Evolutionary conservation across 441 rosid species (phyloP), one percentile per base, ranked within the genome.

Genomic region (Arabidopsis lyrata): DNA sequence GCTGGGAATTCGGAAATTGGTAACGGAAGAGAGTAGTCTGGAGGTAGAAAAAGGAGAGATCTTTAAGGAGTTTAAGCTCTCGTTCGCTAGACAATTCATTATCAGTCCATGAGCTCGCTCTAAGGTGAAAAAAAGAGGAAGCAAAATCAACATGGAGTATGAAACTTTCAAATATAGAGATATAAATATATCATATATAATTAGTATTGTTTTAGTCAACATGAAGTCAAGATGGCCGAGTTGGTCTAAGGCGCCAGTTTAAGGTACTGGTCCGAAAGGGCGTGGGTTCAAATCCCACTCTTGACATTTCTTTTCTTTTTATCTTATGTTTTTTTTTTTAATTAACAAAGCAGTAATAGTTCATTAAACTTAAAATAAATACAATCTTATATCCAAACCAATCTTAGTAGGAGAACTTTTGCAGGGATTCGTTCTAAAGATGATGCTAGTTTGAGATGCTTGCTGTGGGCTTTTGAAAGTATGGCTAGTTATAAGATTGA

Each of bases 191-290:
- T 53, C 0, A 29, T 16, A 58, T 0, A 20, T 20, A 20, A 1
- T 0, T 0, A 0, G 0, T 32, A 54, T 1, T 10, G 14, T 14
- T 52, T 0, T 0, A 4, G 12, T 29, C 38, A 12, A 7, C 2
- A 41, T 1, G 10, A 52, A 47, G 92, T 90, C 95, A 90, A 88
- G 90, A 90, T 90, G 99, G 96, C 95, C 97, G 97, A 96, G 97
- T 86, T 92, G 95, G 96, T 89, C 96, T 89, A 90, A 90, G 95
- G 98, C 92, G 96, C 97, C 92, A 93, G 93, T 88, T 91, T 91
- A 88, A 89, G 96, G 92, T 93, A 89, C 91, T 88, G 96, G 95
- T 90, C 94, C 92, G 91, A 87, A 91, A 91, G 95, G 95, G 97
- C 98, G 91, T 89, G 93, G 96, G 95, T 91, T 91, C 97, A 90